Base-by-base conservation (phyloP, 1,284 basidiomycete genomes). In the Naganishia liquefaciens region DNA sequence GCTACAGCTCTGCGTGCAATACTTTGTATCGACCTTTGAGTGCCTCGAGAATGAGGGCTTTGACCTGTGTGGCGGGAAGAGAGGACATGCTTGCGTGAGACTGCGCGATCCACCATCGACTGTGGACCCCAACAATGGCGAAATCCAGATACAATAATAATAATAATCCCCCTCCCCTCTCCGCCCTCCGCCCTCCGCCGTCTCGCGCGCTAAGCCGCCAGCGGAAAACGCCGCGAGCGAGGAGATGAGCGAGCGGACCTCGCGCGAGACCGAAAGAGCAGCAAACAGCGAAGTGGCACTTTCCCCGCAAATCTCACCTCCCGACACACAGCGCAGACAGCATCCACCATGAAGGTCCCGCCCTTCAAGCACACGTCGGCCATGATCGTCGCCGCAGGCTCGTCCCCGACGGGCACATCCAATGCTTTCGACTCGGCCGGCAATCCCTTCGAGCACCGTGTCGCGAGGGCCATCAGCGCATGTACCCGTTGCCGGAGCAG, bases 391-490 rank as follows among this genome's bases (percentile, higher is more conserved):
- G 42, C 46, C 46, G 23, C 43, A 17, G 28, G 21, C 19, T 21
- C 51, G 2, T 53, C 51, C 1, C 51, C 51, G n/a, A 53, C 51
- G 11, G 51, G 51, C 7, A 33, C 51, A 13, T 30, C 51, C 28
- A 53, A 15, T 9, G 51, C 51, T 33, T 53, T 57, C 50, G 46
- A 62, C 49, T 60, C 57, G 17, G 84, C 81, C 27, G 80, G 54
- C 21, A 64, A 55, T 33, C 66, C 66, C 21, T 68, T 68, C 40
- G 63, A 75, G 53, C 77, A 79, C 67, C 76, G 78, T 53, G 77
- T 80, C 57, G 79, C 79, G 0, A 67, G 79, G 28, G 79, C 79
- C 23, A 80, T 80, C 68, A 78, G 76, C 28, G 76, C 75, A 21
- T 80, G 79, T 69, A 78, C 77, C 27, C 69, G 79, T 51, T 80